Conservation (phyloP, 345 rosid genomes). For the Toxicodendron radicans region DNA sequence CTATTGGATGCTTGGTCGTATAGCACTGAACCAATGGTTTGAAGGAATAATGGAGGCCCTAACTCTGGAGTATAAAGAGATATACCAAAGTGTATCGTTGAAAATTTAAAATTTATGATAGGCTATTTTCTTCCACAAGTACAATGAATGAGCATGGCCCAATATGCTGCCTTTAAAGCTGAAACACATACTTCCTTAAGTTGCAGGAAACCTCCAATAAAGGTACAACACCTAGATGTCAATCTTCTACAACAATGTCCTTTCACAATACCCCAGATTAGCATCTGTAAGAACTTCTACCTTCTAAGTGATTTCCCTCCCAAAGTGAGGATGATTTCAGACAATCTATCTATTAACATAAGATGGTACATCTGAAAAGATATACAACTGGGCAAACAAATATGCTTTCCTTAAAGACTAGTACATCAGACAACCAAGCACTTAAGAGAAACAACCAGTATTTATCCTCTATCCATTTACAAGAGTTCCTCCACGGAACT, state of each 20-base stretch:
- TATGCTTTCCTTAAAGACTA: too few relatives aligned
- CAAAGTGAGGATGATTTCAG: not conserved
- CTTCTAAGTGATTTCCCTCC: not conserved
- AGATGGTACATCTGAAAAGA: not conserved
- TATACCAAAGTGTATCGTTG: not conserved
- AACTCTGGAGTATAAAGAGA: not conserved
- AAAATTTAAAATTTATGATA: not conserved
- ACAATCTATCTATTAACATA: not conserved
- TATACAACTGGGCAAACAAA: not conserved
- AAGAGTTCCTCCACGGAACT: not conserved
- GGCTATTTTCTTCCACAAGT: not conserved
- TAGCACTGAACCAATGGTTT: constrained; percentile 3
- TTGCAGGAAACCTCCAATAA: not conserved
- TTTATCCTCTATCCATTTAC: not conserved
- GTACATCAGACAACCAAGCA: not conserved
- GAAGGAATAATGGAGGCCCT: not conserved
- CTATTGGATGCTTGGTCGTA: not conserved
- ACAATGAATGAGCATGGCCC: not conserved
- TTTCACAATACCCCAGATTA: not conserved
- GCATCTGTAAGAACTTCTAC: not conserved
- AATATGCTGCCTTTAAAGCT: not conserved
- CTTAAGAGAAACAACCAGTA: not conserved
- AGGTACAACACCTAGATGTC: constrained; percentile 7
- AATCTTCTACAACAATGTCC: not conserved
- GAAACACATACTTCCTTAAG: not conserved